Conservation (phyloP, 768 basidiomycete species). For the Pisolithus tinctorius region DNA sequence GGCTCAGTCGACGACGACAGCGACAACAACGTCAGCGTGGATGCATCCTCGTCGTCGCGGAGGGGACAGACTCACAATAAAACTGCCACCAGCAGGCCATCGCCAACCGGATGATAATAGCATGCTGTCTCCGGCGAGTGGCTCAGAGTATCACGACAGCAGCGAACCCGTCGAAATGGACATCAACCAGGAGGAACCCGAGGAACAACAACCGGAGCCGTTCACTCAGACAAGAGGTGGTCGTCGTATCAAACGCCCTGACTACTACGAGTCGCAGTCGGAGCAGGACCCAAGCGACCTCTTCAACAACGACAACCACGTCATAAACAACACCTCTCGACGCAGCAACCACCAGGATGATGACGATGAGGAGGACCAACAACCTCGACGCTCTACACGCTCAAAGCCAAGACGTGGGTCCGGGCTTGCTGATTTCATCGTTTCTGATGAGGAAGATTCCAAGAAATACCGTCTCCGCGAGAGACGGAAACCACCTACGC, state of each 20-base stretch:
- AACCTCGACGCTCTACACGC: slow-evolving; percentile 13
- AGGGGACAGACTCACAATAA: slow-evolving; percentile 11
- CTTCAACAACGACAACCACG: slow-evolving; percentile 4
- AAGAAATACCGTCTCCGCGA: slow-evolving; percentile 30
- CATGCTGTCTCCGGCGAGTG: slow-evolving; percentile 13
- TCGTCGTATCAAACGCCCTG: slow-evolving; percentile 31
- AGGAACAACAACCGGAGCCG: not conserved
- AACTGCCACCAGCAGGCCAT: slow-evolving; percentile 9
- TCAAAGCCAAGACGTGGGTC: slow-evolving; percentile 8
- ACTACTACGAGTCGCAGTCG: slow-evolving; percentile 37
- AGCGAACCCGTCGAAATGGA: slow-evolving; percentile 23
- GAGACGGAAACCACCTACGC: slow-evolving; percentile 28
- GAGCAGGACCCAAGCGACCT: slow-evolving; percentile 16
- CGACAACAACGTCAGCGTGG: too few species aligned
- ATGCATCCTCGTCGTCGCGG: too few species aligned
- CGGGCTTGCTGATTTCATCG: slow-evolving; percentile 31
- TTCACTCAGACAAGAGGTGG: slow-evolving; percentile 32
- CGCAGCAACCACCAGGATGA: slow-evolving; percentile 16
- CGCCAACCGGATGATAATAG: slow-evolving; percentile 20
- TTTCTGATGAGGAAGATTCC: slow-evolving; percentile 39
- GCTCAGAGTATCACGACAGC: slow-evolving; percentile 26
- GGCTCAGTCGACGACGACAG: too few species aligned
- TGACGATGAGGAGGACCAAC: slow-evolving; percentile 25
- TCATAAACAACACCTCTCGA: not conserved
- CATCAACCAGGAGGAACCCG: slow-evolving; percentile 1